A percentile compares a stretch with the other conserved stretches of the same genome.
Conservation (phyloP, 805 yeast species). For the Candida pini region DNA sequence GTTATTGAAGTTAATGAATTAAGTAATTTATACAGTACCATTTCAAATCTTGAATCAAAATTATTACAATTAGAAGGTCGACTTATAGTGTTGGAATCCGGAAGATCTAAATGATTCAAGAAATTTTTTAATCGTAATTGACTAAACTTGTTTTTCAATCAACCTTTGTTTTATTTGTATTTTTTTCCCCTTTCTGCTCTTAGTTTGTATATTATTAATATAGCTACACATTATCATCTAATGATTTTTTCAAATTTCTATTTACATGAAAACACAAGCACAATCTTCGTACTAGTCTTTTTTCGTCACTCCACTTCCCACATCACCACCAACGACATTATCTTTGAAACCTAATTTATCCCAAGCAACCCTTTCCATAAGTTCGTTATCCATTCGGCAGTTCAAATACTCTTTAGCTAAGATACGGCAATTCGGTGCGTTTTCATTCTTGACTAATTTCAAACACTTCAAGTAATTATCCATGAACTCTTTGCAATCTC, state of each 20-base stretch:
- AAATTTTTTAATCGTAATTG: not conserved
- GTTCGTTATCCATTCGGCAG: constrained; percentile 79
- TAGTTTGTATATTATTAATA: not conserved
- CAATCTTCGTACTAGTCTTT: no score
- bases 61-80: constrained; percentile 14
- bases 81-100: constrained; percentile 16
- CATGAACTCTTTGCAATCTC: constrained; percentile 79
- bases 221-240: not conserved
- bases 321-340: not conserved
- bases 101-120: no score
- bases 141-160: not conserved
- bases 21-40: constrained; percentile 14
- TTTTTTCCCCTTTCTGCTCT: not conserved
- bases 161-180: not conserved
- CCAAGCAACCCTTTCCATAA: constrained; percentile 34
- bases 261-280: not conserved
- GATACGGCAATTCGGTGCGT: constrained; percentile 85
- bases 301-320: no score
- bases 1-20: not conserved
- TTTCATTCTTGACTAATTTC: constrained; percentile 69
- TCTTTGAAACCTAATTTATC: constrained; percentile 26
- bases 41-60: constrained; percentile 16
- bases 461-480: constrained; percentile 70
- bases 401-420: constrained; percentile 76
- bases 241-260: not conserved